phyloP scores from a whole-genome alignment of 83 land plant genomes.

The Diphasiastrum complanatum region DNA sequence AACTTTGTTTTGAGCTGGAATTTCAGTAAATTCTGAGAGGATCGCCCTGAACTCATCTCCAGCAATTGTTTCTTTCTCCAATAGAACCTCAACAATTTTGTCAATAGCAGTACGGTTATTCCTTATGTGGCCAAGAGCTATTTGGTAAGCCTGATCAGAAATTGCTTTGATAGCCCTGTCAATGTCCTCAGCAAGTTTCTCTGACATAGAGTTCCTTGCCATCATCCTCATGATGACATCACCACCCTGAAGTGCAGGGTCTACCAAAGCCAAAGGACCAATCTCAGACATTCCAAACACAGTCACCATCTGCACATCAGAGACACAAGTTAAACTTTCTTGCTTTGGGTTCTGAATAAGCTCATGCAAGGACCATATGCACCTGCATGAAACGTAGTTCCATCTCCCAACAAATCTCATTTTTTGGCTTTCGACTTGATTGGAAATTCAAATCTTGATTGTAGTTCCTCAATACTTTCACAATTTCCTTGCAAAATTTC shows the following conservation, averaged over 20 bases:
- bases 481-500: too few relatives aligned
- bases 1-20: slow-evolving; percentile 72
- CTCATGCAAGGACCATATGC: too few relatives aligned
- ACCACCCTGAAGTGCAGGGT: slow-evolving; percentile 67
- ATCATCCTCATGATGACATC: slow-evolving; percentile 99
- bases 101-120: slow-evolving; percentile 97
- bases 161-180: slow-evolving; percentile 79
- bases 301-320: slow-evolving; percentile 70
- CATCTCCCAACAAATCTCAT: too few relatives aligned
- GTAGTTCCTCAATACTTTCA: too few relatives aligned
- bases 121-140: slow-evolving; percentile 71
- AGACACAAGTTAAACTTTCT: background rate
- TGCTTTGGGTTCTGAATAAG: too few relatives aligned
- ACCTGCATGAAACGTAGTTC: too few relatives aligned
- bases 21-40: slow-evolving; percentile 81
- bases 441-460: too few relatives aligned
- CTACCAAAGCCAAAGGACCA: slow-evolving; percentile 99
- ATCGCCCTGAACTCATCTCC: slow-evolving; percentile 93
- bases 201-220: slow-evolving; percentile 99
- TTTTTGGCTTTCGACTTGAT: too few relatives aligned
- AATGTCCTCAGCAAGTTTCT: slow-evolving; percentile 91
- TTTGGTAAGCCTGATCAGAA: slow-evolving; percentile 78
- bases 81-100: slow-evolving; percentile 88
- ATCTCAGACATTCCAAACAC: slow-evolving; percentile 98
- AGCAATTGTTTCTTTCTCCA: slow-evolving; percentile 88